Base-by-base conservation (phyloP, 306 rosid genomes). In the Erythrophleum fordii region DNA sequence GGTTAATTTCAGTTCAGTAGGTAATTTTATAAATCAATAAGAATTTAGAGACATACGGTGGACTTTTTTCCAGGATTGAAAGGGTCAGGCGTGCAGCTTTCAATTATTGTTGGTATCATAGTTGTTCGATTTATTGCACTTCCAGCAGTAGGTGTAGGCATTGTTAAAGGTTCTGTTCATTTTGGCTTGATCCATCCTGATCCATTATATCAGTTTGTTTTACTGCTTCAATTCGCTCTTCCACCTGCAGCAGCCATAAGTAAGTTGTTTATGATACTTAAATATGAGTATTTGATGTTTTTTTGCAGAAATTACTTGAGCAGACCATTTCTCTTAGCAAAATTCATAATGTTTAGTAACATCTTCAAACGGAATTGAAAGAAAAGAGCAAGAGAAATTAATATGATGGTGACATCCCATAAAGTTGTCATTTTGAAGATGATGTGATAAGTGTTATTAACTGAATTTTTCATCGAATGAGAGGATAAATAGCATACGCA, bases 141-240 rank as follows among this genome's bases (percentile, higher is more conserved):
- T 31, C 91, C 88, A 72, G 65, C 48, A 67, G 77, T 83, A 83
- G 85, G 89, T 13, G 60, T 86, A 72, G 73, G 28, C 34, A 80
- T 86, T 80, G 81, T 80, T n/a, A 83, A 76, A 80, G 75, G 78
- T 56, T 85, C 85, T 25, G 22, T 52, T 11, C 81, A 77, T 51
- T 83, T 83, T 60, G 77, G 52, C 0, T 77, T 72, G 37, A 73
- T 86, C 73, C 56, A 18, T 46, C 58, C 39, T 56, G 87, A 83
- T 72, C 89, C 89, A 39, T 73, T 86, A n/a, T 83, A 86, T 73
- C 83, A 80, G 46, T 86, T 86, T 72, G 76, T 83, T 60, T 77
- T 86, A 17, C 83, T 86, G 56, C 83, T 86, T 72, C 89, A 83
- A 22, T 80, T 28, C 37, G 83, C 83, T 4, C 58, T 86, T 26